A percentile compares a stretch with the other conserved stretches of the same genome.
Evolutionary conservation across 768 basidiomycete species (phyloP).

Genomic region (Hericium alpestre): DNA sequence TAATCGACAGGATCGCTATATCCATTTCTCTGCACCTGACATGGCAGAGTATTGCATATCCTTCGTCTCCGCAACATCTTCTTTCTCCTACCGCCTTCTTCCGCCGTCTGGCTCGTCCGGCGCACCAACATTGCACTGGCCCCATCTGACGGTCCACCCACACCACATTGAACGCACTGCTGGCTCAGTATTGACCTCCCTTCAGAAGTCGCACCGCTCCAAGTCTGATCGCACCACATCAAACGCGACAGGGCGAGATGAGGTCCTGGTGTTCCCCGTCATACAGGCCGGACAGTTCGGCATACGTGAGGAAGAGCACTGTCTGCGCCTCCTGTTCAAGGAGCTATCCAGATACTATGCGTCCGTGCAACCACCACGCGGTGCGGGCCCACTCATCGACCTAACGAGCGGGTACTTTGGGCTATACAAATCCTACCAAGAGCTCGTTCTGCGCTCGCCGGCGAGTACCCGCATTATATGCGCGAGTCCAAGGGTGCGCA

Average conservation of each 20-base stretch:
- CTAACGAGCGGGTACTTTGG: constrained; percentile 96
- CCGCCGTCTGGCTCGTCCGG: constrained; percentile 26
- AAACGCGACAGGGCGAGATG: constrained; percentile 8
- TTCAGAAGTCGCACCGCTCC: constrained; percentile 25
- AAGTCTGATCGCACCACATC: background rate
- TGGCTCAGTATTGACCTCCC: constrained; percentile 34
- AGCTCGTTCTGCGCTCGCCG: constrained; percentile 49
- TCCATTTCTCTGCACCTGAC: constrained; percentile 53
- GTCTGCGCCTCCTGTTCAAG: constrained; percentile 49
- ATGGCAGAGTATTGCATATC: constrained; percentile 79
- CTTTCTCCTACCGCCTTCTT: constrained; percentile 57
- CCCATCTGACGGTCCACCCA: constrained; percentile 51
- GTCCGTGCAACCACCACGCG: background rate
- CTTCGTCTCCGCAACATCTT: constrained; percentile 57
- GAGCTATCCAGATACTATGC: background rate
- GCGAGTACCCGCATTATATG: constrained; percentile 65
- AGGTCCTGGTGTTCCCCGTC: constrained; percentile 62
- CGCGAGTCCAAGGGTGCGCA: constrained; percentile 71
- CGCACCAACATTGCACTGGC: constrained; percentile 38
- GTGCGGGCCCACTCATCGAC: constrained; percentile 47
- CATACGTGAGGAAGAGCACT: constrained; percentile 74
- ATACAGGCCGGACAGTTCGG: constrained; percentile 86
- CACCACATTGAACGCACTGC: constrained; percentile 59
- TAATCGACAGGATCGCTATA: constrained; percentile 89
- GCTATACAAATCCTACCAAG: constrained; percentile 70